Evolutionary conservation across 2,329 filamentous ascomycete species (phyloP), one percentile per base, ranked within the genome.

Genomic region (Aspergillus aculeatus): DNA sequence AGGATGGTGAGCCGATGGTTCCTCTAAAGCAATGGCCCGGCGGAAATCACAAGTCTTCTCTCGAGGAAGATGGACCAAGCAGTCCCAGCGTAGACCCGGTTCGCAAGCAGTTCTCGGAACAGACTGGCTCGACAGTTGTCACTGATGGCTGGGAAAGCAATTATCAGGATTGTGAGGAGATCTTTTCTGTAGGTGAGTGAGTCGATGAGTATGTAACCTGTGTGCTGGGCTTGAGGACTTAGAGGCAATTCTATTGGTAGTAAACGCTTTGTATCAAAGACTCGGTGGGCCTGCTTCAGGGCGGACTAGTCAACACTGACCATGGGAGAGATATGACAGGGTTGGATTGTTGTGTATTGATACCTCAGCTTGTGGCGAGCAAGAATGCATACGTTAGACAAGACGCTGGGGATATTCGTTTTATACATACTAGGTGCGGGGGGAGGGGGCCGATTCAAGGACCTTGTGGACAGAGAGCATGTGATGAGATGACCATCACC

Each of bases 121-220:
- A 55, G 14, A 55, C 26, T 47, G 41, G 53, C 19, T 47, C 26
- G 29, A 47, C 21, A 1, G 19, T 44, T 2, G 47, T 48, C 26
- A 32, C 53, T 16, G 53, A 55, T 7, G 44, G 47, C 6, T 55
- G 44, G 41, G 41, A 55, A 31, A 54, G 38, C 26, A 54, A 41
- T 2, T 54, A 54, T 23, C 52, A 54, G 26, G 53, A 55, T 24
- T 55, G 44, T 31, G 41, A 55, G 44, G 53, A 55, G 24, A 55
- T 55, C 11, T 23, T 29, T 29, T 5, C 48, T 6, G 23, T 55
- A 10, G 16, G 16, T 16, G 38, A 44, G 38, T 44, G 38, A 44
- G 38, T n/a, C 16, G 14, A 44, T 35, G 32, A 12, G 32, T 12
- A 35, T 35, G 32, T 35, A 29, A 29, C 7, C 26, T 29, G 26